Evolutionary conservation across 129 eudicot species (phyloP).

Genomic region (Lonicera japonica): DNA sequence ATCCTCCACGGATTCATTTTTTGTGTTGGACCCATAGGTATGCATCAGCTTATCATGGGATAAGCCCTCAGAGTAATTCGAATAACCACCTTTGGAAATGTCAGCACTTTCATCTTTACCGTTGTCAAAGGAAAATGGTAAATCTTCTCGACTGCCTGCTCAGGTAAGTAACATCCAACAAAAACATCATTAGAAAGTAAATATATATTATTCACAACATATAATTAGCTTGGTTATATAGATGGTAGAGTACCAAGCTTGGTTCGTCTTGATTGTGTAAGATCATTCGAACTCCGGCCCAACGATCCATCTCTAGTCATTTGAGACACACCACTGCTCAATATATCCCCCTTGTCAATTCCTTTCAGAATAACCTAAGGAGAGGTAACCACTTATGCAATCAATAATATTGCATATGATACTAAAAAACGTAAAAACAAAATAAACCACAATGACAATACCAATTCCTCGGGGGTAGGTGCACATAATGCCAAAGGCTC

Average conservation of each 20-base stretch:
- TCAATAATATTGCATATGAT: background rate
- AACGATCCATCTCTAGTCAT: conserved; percentile 64
- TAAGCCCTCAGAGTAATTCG: conserved; percentile 20
- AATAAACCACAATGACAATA: conserved; percentile 12
- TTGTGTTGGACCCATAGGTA: conserved; percentile 19
- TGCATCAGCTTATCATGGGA: conserved; percentile 23
- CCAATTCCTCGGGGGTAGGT: conserved; percentile 81
- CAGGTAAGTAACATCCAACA: conserved; percentile 9
- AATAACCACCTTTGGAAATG: conserved; percentile 30
- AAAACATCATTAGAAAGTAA: background rate
- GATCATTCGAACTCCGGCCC: conserved; percentile 47
- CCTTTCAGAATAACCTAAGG: conserved; percentile 70
- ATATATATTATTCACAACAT: background rate
- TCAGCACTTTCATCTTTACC: conserved; percentile 23
- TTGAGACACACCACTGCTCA: conserved; percentile 85
- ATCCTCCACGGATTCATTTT: conserved; percentile 16
- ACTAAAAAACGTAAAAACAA: background rate
- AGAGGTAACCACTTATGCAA: conserved; percentile 3
- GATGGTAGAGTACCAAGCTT: conserved; percentile 56
- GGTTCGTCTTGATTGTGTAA: conserved; percentile 46
- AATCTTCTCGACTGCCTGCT: conserved; percentile 77
- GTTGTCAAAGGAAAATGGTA: conserved; percentile 34
- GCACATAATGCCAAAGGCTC: conserved; percentile 77
- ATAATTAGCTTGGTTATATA: background rate
- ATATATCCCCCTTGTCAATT: conserved; percentile 82